These are phyloP conservation scores for Didymellaceae sp. DNA, from an alignment of 2,329 filamentous ascomycete species.

Conservation along the genomic window DNA sequence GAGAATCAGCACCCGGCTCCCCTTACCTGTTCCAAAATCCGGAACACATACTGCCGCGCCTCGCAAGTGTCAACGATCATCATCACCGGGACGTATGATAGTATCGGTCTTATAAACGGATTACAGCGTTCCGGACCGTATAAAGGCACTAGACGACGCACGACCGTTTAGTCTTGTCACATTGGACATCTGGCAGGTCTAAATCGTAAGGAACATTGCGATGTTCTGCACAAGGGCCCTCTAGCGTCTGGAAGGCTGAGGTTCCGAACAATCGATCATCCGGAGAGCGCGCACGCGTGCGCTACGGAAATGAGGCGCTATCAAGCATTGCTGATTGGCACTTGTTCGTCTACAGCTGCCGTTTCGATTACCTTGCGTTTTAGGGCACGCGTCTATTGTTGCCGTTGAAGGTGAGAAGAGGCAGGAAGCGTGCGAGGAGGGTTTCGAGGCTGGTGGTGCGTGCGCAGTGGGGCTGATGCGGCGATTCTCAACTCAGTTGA, in stretches of 20 bases:
- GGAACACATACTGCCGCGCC: conserved; percentile 16
- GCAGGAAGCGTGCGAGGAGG: too few species aligned
- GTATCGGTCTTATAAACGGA: conserved; percentile 1
- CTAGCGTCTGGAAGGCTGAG: conserved; percentile 16
- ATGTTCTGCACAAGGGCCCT: conserved; percentile 2
- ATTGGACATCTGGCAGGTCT: neutral
- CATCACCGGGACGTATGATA: neutral
- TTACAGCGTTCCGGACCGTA: neutral
- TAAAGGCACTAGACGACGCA: conserved; percentile 1
- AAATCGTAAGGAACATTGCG: neutral
- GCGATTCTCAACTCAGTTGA: too few species aligned
- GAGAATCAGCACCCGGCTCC: conserved; percentile 1
- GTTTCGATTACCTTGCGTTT: neutral
- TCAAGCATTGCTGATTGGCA: neutral
- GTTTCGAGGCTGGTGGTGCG: neutral
- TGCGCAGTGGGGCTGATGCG: too few species aligned
- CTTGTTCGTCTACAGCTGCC: neutral
- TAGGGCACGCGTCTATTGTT: conserved; percentile 3
- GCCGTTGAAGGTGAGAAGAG: conserved; percentile 4
- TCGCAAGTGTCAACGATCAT: neutral
- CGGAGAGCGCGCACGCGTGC: neutral
- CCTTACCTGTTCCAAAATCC: conserved; percentile 11
- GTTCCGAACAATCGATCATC: conserved; percentile 9
- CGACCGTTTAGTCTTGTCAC: neutral
- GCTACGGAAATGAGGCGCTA: neutral